Evolutionary conservation across 2,329 filamentous ascomycete species (phyloP), one percentile per base, ranked within the genome.

Genomic region (Chaetomium globosum): DNA sequence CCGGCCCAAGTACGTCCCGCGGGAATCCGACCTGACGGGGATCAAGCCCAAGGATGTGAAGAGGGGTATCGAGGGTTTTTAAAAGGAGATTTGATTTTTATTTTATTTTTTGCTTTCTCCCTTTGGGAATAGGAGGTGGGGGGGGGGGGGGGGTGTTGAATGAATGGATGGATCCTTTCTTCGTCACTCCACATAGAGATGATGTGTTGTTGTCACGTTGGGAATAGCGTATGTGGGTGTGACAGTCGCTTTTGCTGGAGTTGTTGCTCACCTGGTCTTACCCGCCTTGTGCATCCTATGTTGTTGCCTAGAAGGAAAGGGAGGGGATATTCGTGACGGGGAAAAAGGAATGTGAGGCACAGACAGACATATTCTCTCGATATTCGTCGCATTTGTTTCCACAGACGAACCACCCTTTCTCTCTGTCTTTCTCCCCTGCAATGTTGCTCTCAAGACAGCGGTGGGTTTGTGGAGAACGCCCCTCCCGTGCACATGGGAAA

Each of bases 31-130:
- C 39, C 75, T 89, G 55, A 76, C 77, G 23, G 86, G 86, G 0
- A 70, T 83, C 56, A 75, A 78, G 67, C 86, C 86, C 53, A 89
- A 88, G 77, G 86, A 89, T 72, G 77, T 78, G 55, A 88, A 88
- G 79, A 80, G 86, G 46, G 86, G 86, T 7, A 74, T 82, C 49
- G 67, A 66, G 48, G 36, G 4, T 19, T 23, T n/a, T 23, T 66
- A 36, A 28, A 21, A 54, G 23, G 49, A 9, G 31, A 13, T 13
- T 49, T 26, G 23, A 46, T 4, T 36, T 12, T 33, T 54, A 31
- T 31, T 31, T 31, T 33, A 9, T 31, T n/a, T 43, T 43, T 19
- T 43, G 4, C 16, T n/a, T 43, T 43, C 16, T 19, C 16, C 39
- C n/a, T 19, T 36, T 10, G 51, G 49, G 51, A 46, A 64, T 28